Base-by-base conservation (phyloP, 305 asterid genomes). In the Ajuga reptans region DNA sequence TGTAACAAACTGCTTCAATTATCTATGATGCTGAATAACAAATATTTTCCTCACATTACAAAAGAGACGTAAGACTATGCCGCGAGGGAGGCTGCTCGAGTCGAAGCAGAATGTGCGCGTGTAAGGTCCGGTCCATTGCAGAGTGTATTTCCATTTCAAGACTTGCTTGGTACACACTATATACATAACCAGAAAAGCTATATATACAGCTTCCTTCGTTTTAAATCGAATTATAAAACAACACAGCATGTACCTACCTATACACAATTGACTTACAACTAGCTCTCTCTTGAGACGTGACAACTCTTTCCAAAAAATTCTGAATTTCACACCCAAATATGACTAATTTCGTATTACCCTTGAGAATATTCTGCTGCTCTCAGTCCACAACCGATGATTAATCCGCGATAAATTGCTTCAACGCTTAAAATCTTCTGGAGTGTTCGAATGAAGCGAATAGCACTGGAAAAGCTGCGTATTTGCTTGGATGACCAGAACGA, bases 101-200 rank as follows among this genome's bases (percentile, higher is more conserved):
- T 1, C 27, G 27, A 21, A 21, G 27, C 27, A 21, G 27, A 21
- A 21, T 21, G 27, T 21, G 1, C 27, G n/a, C n/a, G n/a, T n/a
- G n/a, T n/a, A n/a, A n/a, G n/a, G n/a, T n/a, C n/a, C n/a, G n/a
- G n/a, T n/a, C n/a, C n/a, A n/a, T n/a, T n/a, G n/a, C n/a, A n/a
- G n/a, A n/a, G n/a, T n/a, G 11, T 50, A 62, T 53, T 51, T 72
- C 37, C 15, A 27, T 41, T 39, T 14, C n/a, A 6, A 9, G 9
- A 47, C 21, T 57, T 33, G 12, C 15, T 52, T 15, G 4, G 8
- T 27, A 41, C 31, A 53, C 9, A 9, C 6, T 45, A 39, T 74
- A 51, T 53, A 74, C 55, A 60, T 39, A 71, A 43, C 63, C 65
- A 59, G 39, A 50, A 71, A 52, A 68, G 1, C 74, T 64, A 57